Conservation (phyloP, 2,329 filamentous ascomycete genomes). For the Cadophora malorum region DNA sequence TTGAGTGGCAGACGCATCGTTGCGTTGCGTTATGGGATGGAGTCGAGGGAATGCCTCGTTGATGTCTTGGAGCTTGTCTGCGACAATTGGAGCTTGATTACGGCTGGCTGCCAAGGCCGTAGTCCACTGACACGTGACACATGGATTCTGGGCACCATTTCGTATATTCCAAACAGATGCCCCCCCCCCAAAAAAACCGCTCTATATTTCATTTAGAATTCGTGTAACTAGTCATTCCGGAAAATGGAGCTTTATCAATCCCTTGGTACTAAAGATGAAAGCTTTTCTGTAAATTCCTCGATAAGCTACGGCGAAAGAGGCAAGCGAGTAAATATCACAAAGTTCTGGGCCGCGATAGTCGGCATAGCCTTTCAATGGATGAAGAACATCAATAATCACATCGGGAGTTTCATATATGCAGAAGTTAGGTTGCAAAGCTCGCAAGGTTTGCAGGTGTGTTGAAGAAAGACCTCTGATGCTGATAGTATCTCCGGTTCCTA, state of each 20-base stretch:
- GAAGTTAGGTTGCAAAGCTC: too few species aligned
- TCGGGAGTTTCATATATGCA: too few species aligned
- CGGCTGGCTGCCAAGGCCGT: slow-evolving; percentile 4
- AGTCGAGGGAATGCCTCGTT: slow-evolving; percentile 19
- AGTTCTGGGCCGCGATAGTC: not conserved
- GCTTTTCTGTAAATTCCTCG: too few species aligned
- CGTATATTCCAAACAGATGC: not conserved
- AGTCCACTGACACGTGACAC: not conserved
- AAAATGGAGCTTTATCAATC: too few species aligned
- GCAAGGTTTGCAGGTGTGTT: too few species aligned
- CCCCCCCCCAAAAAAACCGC: too few species aligned
- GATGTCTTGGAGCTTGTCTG: slow-evolving; percentile 12
- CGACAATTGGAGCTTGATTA: slow-evolving; percentile 19
- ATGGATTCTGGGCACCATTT: not conserved
- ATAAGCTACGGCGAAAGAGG: too few species aligned
- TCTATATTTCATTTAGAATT: too few species aligned
- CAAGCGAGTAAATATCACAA: not conserved
- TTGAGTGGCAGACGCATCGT: slow-evolving; percentile 43
- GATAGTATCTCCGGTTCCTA: too few species aligned
- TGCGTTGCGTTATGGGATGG: slow-evolving; percentile 12
- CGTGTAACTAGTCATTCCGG: too few species aligned
- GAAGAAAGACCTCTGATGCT: too few species aligned
- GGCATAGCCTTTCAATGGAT: not conserved
- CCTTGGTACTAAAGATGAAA: too few species aligned
- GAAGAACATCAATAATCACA: not conserved